phyloP scores from a whole-genome alignment of 169 alveolate genomes.

The Plasmodium sp. region DNA sequence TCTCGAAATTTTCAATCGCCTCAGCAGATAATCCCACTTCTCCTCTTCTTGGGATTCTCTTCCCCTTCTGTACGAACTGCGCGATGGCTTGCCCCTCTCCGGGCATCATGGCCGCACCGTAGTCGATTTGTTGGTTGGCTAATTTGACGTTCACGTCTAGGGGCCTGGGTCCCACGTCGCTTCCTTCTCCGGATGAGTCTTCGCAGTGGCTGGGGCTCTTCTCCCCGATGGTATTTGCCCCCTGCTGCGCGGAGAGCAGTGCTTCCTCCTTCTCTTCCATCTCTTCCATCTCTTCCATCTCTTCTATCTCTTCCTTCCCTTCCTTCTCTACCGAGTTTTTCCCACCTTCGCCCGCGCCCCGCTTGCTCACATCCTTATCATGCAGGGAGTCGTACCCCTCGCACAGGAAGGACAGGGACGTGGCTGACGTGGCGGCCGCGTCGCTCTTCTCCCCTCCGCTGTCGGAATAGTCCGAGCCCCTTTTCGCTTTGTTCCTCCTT shows the following conservation, averaged over 20 bases:
- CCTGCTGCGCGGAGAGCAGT: neutral
- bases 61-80: slow-evolving; percentile 89
- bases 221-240: neutral
- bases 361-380: neutral
- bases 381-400: slow-evolving; percentile 52
- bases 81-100: slow-evolving; percentile 92
- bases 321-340: neutral
- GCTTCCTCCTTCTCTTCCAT: neutral
- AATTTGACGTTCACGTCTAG: slow-evolving; percentile 58
- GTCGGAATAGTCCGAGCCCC: neutral
- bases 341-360: neutral
- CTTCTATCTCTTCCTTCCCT: neutral
- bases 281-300: neutral
- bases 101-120: slow-evolving; percentile 78
- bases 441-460: neutral
- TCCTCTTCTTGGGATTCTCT: slow-evolving; percentile 93
- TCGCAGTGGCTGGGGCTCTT: neutral
- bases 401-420: slow-evolving; percentile 52
- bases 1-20: slow-evolving; percentile 91
- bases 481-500: slow-evolving; percentile 9
- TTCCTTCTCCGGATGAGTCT: slow-evolving; percentile 39
- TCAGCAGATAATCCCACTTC: slow-evolving; percentile 95
- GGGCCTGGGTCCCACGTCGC: slow-evolving; percentile 78
- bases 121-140: slow-evolving; percentile 61
- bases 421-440: slow-evolving; percentile 32